Conservation (phyloP, 140 eudicot species). For the Senecio squalidus region DNA sequence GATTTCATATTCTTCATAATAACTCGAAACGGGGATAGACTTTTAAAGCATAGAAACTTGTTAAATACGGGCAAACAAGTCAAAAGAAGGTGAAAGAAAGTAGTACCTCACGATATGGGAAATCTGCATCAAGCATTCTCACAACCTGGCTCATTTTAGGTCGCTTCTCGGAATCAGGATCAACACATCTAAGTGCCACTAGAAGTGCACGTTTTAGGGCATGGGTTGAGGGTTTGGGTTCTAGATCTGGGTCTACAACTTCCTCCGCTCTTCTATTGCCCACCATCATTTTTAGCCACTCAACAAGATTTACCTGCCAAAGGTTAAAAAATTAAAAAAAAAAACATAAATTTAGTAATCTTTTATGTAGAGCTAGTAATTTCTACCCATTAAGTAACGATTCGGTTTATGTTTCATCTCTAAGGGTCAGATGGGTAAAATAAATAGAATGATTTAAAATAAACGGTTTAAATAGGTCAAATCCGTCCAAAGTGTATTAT, state of each 20-base stretch:
- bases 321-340: neutral
- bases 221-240: slow-evolving; percentile 68
- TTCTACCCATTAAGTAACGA: neutral
- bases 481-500: neutral
- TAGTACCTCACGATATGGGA: slow-evolving; percentile 83
- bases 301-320: slow-evolving; percentile 85
- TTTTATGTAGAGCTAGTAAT: neutral
- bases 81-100: slow-evolving; percentile 3
- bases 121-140: slow-evolving; percentile 81
- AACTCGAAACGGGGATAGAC: neutral
- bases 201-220: slow-evolving; percentile 84
- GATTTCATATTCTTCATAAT: no score
- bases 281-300: slow-evolving; percentile 98
- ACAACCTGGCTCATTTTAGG: slow-evolving; percentile 97
- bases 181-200: slow-evolving; percentile 90
- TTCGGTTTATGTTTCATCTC: neutral
- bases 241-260: slow-evolving; percentile 75
- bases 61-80: neutral
- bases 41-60: neutral
- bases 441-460: neutral
- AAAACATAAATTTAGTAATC: neutral
- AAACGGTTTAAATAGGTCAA: neutral
- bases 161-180: slow-evolving; percentile 84
- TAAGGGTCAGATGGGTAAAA: neutral
- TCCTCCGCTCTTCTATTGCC: slow-evolving; percentile 89